Percentiles rank a stretch among this genome's conserved stretches.
Evolutionary conservation across 495 filamentous ascomycete species (phyloP).

Genomic region (Lasiosphaeria miniovina): DNA sequence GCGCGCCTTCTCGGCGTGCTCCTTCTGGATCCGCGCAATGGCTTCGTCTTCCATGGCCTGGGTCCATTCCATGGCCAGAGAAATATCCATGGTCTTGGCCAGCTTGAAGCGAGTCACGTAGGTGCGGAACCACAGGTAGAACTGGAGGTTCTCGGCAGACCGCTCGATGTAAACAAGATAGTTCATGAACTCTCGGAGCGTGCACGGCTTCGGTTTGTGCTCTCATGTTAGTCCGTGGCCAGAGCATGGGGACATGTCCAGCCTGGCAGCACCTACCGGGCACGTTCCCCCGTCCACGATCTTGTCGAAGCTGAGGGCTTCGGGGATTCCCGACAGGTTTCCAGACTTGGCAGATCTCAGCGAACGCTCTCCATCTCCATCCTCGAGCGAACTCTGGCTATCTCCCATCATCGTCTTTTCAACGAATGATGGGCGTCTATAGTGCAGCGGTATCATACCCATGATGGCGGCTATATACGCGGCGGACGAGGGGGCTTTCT

Average conservation of each 20-base stretch:
- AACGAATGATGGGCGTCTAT: constrained; percentile 39
- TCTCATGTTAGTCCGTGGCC: neutral
- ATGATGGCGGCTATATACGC: constrained; percentile 12
- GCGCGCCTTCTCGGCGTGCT: constrained; percentile 35
- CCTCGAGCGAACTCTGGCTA: constrained; percentile 25
- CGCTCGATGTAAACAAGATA: constrained; percentile 74
- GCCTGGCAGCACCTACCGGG: constrained; percentile 53
- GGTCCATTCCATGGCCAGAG: constrained; percentile 63
- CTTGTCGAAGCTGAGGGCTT: constrained; percentile 65
- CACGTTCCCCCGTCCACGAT: constrained; percentile 72
- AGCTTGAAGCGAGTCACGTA: constrained; percentile 59
- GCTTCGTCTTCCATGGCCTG: constrained; percentile 50
- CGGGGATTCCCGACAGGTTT: constrained; percentile 53
- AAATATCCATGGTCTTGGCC: constrained; percentile 49
- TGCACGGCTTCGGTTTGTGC: constrained; percentile 57
- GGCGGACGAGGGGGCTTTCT: neutral
- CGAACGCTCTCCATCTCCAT: constrained; percentile 20
- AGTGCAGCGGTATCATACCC: constrained; percentile 34
- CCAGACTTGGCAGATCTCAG: constrained; percentile 22
- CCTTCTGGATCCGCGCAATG: constrained; percentile 35
- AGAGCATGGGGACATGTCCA: neutral
- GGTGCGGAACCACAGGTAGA: constrained; percentile 71
- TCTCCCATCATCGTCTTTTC: constrained; percentile 24
- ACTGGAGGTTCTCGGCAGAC: constrained; percentile 74
- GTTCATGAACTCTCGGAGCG: constrained; percentile 75